Percentiles rank a stretch among this genome's conserved stretches.
These are phyloP conservation scores for Nemania sp. DNA, from an alignment of 2,329 filamentous ascomycete species.

Conservation along the genomic window DNA sequence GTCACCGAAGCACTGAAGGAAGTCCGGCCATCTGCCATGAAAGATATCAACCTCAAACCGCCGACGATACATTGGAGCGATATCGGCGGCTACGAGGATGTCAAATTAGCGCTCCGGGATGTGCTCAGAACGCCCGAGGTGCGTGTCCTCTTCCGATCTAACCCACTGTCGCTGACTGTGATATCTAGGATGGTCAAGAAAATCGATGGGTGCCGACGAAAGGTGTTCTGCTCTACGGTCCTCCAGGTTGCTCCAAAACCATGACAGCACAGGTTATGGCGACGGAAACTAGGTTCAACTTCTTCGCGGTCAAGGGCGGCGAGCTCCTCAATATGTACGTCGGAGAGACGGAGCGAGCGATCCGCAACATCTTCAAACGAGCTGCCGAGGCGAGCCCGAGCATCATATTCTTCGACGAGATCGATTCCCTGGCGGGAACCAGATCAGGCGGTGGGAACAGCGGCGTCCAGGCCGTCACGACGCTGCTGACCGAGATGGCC, in stretches of 20 bases:
- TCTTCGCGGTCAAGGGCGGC: slow-evolving; percentile 90
- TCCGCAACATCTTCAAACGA: slow-evolving; percentile 83
- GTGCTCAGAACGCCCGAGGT: slow-evolving; percentile 49
- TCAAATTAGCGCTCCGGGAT: slow-evolving; percentile 65
- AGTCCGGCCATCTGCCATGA: slow-evolving; percentile 82
- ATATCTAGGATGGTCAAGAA: slow-evolving; percentile 38
- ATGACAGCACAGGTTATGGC: slow-evolving; percentile 89
- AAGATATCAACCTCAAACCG: slow-evolving; percentile 85
- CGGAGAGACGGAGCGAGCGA: slow-evolving; percentile 85
- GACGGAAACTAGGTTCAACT: slow-evolving; percentile 88
- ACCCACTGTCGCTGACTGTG: slow-evolving; percentile 22
- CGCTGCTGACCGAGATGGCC: slow-evolving; percentile 92
- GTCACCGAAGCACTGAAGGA: slow-evolving; percentile 67
- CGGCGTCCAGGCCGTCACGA: slow-evolving; percentile 82
- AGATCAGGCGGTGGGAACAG: slow-evolving; percentile 44
- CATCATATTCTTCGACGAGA: slow-evolving; percentile 97
- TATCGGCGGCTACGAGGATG: slow-evolving; percentile 79
- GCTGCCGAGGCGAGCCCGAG: slow-evolving; percentile 84
- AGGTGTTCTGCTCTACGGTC: slow-evolving; percentile 86
- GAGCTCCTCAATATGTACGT: slow-evolving; percentile 97
- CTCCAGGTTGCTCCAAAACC: slow-evolving; percentile 93
- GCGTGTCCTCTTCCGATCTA: slow-evolving; percentile 6
- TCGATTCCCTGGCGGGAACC: slow-evolving; percentile 75
- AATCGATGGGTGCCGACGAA: slow-evolving; percentile 65
- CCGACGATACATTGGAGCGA: slow-evolving; percentile 85